A percentile compares a stretch with the other conserved stretches of the same genome.
phyloP scores from a whole-genome alignment of 202 grass and related monocot genomes.

The Brachypodium distachyon region DNA sequence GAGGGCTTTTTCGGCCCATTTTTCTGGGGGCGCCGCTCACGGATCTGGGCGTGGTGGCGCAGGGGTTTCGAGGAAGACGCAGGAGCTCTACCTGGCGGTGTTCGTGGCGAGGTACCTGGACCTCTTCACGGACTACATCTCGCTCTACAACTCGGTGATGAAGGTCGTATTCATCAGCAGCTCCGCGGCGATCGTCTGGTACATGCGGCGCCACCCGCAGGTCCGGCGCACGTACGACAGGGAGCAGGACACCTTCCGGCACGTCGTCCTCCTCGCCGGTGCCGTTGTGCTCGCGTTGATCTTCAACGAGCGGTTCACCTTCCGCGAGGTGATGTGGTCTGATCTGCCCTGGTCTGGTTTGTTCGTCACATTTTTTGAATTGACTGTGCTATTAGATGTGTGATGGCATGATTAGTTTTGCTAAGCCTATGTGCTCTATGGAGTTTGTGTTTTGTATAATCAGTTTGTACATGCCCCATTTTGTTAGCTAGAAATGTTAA shows the following conservation, averaged over 20 bases:
- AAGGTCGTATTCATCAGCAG: slow-evolving; percentile 90
- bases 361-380: not conserved
- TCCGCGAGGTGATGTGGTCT: slow-evolving; percentile 57
- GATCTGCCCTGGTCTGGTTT: not conserved
- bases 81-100: slow-evolving; percentile 89
- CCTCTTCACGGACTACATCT: slow-evolving; percentile 81
- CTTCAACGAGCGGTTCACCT: slow-evolving; percentile 75
- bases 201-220: slow-evolving; percentile 70
- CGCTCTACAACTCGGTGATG: slow-evolving; percentile 92
- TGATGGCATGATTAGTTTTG: not conserved
- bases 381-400: not conserved
- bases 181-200: slow-evolving; percentile 90
- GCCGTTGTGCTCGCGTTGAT: slow-evolving; percentile 51
- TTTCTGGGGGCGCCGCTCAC: not conserved
- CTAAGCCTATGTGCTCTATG: not conserved
- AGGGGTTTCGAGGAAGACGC: slow-evolving; percentile 97
- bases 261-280: slow-evolving; percentile 26
- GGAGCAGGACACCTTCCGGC: slow-evolving; percentile 86
- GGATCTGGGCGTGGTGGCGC: slow-evolving; percentile 17
- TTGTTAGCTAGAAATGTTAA: not conserved
- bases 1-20: slow-evolving; percentile 8
- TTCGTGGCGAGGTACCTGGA: slow-evolving; percentile 87
- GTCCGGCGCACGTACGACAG: slow-evolving; percentile 83
- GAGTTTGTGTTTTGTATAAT: not conserved
- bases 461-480: not conserved